Percentiles rank a stretch among this genome's conserved stretches.
Conservation (phyloP, 495 filamentous ascomycete species). For the Podospora tetraspora region DNA sequence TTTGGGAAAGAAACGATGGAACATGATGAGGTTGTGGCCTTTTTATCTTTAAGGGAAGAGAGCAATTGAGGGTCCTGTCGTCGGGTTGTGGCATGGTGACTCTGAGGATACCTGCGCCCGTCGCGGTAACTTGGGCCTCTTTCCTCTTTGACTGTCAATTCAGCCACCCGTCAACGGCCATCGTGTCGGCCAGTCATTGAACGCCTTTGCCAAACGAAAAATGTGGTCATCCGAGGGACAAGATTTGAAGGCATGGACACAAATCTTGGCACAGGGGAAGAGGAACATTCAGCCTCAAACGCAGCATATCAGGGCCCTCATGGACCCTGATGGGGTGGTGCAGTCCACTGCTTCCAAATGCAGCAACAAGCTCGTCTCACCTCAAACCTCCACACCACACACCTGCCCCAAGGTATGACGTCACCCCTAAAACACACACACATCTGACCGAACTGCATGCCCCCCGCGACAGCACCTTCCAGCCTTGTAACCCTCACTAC, state of each 20-base stretch:
- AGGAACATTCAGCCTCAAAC: background rate
- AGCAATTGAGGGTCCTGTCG: background rate
- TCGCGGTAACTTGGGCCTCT: background rate
- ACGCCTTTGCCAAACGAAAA: background rate
- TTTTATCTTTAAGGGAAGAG: background rate
- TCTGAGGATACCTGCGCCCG: background rate
- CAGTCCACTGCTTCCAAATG: too few relatives aligned
- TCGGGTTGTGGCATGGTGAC: background rate
- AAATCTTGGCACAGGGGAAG: background rate
- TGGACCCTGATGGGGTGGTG: background rate
- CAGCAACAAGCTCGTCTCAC: background rate
- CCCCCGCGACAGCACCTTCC: background rate
- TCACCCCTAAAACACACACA: slow-evolving; percentile 13
- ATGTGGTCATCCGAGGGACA: background rate
- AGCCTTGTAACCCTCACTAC: background rate
- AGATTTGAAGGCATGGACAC: background rate
- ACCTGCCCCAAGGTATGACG: background rate
- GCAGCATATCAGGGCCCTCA: background rate
- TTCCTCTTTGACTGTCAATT: background rate
- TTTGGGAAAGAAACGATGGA: background rate
- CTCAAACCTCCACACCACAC: background rate
- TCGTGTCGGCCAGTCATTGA: background rate
- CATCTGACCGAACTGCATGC: background rate
- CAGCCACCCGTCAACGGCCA: background rate
- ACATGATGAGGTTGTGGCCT: background rate